Evolutionary conservation across 768 basidiomycete genomes (phyloP), one percentile per base, ranked within the genome.

Genomic region (Myochromella boudieri): DNA sequence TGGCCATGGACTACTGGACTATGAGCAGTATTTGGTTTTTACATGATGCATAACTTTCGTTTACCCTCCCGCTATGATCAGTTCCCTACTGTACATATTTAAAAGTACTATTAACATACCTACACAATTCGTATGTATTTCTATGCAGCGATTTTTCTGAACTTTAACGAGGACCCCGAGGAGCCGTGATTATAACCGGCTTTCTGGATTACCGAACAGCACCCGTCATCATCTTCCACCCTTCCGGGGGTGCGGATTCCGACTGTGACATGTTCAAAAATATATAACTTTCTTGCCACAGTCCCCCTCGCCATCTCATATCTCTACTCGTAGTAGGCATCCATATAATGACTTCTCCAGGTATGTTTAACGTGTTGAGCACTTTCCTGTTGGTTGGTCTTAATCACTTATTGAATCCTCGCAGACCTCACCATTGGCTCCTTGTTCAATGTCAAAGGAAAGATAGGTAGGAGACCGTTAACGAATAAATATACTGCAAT

Each of bases 381-480:
- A 29, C 20, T 6, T 6, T 40, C 18, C n/a, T n/a, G n/a, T n/a
- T n/a, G n/a, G n/a, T n/a, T n/a, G n/a, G 15, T 14, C 4, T 10
- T n/a, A 37, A n/a, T n/a, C 33, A 34, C 33, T 6, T 12, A 28
- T 39, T 15, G 43, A 44, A 49, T 15, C 34, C 34, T 44, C 25
- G 28, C 26, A 77, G 82, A 84, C 60, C 74, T 86, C 48, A 70
- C 70, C 28, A 60, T 78, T 14, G 60, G 72, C 20, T 74, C 76
- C 3, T 63, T 89, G 37, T 87, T 84, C 73, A 71, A 75, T 59
- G 81, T 89, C 50, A 74, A 74, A 62, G 84, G 79, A 52, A 87
- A 87, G 66, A 80, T 83, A 53, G 84, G 84, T 85, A 49, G 24
- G 71, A 58, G 26, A 47, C 34, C 26, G 38, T 22, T 25, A 24